These are phyloP conservation scores for Mycosphaerelloides madeirae DNA, from an alignment of 2,329 filamentous ascomycete genomes.

Conservation along the genomic window DNA sequence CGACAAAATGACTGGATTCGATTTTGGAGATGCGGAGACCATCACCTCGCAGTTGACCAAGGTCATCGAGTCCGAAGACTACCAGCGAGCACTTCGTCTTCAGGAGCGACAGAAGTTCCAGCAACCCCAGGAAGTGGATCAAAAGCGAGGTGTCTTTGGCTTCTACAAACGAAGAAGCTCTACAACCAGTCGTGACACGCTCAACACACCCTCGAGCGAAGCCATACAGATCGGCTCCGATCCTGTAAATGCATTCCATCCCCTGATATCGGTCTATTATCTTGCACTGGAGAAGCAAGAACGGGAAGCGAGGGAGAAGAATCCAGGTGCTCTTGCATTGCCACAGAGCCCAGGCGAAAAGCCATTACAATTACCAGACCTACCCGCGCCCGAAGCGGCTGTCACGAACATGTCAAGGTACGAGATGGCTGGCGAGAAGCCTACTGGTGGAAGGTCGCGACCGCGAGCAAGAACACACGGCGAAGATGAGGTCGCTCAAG, in stretches of 20 bases:
- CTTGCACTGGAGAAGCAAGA: constrained; percentile 93
- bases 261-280: constrained; percentile 89
- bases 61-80: constrained; percentile 89
- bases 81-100: constrained; percentile 74
- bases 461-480: constrained; percentile 88
- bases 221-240: constrained; percentile 77
- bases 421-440: constrained; percentile 84
- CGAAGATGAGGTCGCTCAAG: constrained; percentile 80
- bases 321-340: constrained; percentile 56
- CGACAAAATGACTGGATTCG: constrained; percentile 94
- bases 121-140: constrained; percentile 62
- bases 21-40: constrained; percentile 82
- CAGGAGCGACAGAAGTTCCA: constrained; percentile 61
- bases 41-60: constrained; percentile 78
- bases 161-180: constrained; percentile 96
- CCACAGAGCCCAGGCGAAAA: constrained; percentile 54
- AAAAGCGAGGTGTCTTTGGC: constrained; percentile 89
- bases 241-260: constrained; percentile 88
- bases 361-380: constrained; percentile 63
- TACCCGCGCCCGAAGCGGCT: constrained; percentile 76
- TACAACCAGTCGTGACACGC: constrained; percentile 78
- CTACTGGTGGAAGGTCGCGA: constrained; percentile 75
- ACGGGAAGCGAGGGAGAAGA: constrained; percentile 60
- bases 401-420: constrained; percentile 82
- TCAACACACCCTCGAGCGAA: constrained; percentile 78